Evolutionary conservation across 2,329 filamentous ascomycete genomes (phyloP), one percentile per base, ranked within the genome.

Genomic region (Colletotrichum nymphaeae): DNA sequence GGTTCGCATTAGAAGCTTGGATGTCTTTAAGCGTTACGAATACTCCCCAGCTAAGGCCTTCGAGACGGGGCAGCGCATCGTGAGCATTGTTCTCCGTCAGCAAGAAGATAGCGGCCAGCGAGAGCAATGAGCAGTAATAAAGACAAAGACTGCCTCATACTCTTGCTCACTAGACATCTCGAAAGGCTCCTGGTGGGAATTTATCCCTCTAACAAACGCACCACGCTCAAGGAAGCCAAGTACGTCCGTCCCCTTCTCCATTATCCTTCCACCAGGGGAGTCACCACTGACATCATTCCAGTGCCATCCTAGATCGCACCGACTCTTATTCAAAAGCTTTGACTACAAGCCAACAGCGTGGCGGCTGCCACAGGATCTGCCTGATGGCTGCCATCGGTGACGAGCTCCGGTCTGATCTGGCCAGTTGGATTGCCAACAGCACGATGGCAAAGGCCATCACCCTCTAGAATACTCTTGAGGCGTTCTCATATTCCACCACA

Each of bases 51-150:
- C 22, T 11, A 8, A 35, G 16, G 24, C 2, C 4, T 37, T 49
- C 16, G 2, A 22, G 8, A 4, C 16, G 26, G 19, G 19, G 5
- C 9, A 63, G 12, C 12, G 4, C 37, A 30, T 22, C 37, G 19
- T 49, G 37, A 63, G 16, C 19, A 19, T 32, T 5, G 12, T 5
- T 63, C 19, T 19, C 19, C 3, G 5, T 7, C 24, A 11, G 5
- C 12, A 9, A 8, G 59, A 30, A 8, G 1, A 1, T 0, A 16
- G 1, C 1, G 1, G n/a, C 24, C 11, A 9, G 6, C 7, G 9
- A 49, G 8, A 8, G 14, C 1, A 3, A 5, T n/a, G 59, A 9
- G 11, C 11, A 22, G 59, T 63, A 37, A 62, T 2, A 8, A 0
- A 3, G 22, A 7, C 8, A 42, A n/a, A 7, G 12, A 19, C 5